Evolutionary conservation across 208 protist genomes (phyloP).

Genomic region (Eutreptiella sp.): DNA sequence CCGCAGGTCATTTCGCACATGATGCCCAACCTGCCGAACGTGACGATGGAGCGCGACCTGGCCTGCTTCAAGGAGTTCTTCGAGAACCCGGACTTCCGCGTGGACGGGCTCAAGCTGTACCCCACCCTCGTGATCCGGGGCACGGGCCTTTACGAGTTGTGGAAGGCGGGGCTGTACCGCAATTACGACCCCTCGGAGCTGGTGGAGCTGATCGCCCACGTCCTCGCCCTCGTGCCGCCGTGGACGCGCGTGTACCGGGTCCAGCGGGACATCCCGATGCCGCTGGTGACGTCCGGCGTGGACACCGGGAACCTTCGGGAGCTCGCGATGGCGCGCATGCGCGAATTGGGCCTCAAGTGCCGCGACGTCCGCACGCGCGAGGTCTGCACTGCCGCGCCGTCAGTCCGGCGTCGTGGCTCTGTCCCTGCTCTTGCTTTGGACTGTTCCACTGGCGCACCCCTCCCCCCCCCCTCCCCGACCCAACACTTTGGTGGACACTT

Average conservation of each 20-base stretch:
- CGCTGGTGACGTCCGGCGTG: conserved; percentile 74
- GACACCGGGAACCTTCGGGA: conserved; percentile 83
- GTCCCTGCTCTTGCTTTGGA: too few relatives aligned
- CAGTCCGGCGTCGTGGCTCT: not conserved
- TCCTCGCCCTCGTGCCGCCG: conserved; percentile 70
- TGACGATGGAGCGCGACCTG: conserved; percentile 66
- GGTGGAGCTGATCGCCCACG: conserved; percentile 61
- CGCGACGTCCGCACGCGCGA: conserved; percentile 63
- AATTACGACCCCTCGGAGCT: conserved; percentile 48
- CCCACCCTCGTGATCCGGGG: conserved; percentile 86
- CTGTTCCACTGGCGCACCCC: too few relatives aligned
- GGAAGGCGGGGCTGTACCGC: conserved; percentile 60
- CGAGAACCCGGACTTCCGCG: conserved; percentile 70
- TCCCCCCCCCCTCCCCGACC: too few relatives aligned
- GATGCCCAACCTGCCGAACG: conserved; percentile 87
- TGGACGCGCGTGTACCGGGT: conserved; percentile 85
- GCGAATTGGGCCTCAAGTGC: conserved; percentile 62
- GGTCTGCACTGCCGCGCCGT: not conserved
- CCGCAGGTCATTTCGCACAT: too few relatives aligned
- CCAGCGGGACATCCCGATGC: conserved; percentile 82
- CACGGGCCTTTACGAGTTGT: conserved; percentile 75
- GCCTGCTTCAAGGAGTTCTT: conserved; percentile 67
- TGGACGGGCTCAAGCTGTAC: conserved; percentile 85
- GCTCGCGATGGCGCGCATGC: conserved; percentile 62
- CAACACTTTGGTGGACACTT: too few relatives aligned